phyloP scores from a whole-genome alignment of 306 rosid genomes.

The Neltuma alba region DNA sequence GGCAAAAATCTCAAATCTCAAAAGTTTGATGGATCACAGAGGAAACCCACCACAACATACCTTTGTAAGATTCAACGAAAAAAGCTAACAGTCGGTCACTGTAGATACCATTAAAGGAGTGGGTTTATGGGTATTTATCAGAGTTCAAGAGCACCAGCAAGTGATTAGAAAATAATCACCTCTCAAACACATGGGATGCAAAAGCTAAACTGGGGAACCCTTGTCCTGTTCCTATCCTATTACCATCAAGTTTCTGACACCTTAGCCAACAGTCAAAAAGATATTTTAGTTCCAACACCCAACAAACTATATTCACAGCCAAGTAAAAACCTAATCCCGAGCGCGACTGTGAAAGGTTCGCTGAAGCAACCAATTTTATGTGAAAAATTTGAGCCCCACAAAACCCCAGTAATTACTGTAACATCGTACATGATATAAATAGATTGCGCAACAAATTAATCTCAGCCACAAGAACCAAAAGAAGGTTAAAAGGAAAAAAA shows the following conservation, averaged over 20 bases:
- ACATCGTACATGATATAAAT: background rate
- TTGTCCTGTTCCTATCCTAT: conserved; percentile 11
- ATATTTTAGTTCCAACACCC: conserved; percentile 34
- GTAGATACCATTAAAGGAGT: conserved; percentile 17
- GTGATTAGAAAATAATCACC: conserved; percentile 25
- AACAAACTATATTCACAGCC: conserved; percentile 46
- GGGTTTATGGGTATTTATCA: background rate
- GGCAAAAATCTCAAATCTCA: conserved; percentile 18
- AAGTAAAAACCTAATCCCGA: conserved; percentile 57
- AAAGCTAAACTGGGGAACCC: background rate
- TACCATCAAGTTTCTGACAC: conserved; percentile 53
- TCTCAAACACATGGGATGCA: conserved; percentile 21
- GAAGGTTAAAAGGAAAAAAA: conserved; percentile 21
- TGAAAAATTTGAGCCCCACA: background rate
- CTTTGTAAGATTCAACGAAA: conserved; percentile 32
- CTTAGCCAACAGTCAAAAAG: conserved; percentile 49
- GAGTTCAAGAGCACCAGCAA: conserved; percentile 8
- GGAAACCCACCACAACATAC: conserved; percentile 23
- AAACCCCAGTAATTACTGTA: background rate
- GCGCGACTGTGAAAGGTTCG: conserved; percentile 39
- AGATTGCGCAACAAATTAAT: conserved; percentile 4
- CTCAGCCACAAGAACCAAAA: conserved; percentile 14
- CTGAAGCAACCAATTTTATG: conserved; percentile 25
- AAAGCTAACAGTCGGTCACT: conserved; percentile 14
- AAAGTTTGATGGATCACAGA: conserved; percentile 15